These are phyloP conservation scores for Penicillium alfredii DNA, from an alignment of 495 filamentous ascomycete genomes.

Conservation along the genomic window DNA sequence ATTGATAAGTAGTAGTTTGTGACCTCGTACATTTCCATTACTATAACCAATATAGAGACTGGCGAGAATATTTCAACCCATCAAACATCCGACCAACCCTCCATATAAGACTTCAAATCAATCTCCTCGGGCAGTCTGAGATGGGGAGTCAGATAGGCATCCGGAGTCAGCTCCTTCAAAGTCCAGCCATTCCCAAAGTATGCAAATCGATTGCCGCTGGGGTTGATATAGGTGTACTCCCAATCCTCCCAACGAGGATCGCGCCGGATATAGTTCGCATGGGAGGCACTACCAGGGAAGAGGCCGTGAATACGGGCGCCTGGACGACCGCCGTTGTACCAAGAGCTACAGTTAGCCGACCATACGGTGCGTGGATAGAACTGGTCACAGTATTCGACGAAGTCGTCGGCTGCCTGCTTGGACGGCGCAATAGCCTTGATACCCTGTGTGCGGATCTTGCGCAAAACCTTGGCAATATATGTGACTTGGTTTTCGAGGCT, in stretches of 20 bases:
- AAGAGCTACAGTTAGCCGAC: slow-evolving; percentile 56
- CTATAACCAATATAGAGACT: too few relatives aligned
- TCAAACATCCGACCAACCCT: slow-evolving; percentile 49
- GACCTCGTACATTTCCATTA: too few relatives aligned
- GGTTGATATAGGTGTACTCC: slow-evolving; percentile 53
- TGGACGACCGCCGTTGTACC: slow-evolving; percentile 61
- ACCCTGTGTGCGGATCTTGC: slow-evolving; percentile 57
- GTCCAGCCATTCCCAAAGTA: slow-evolving; percentile 56
- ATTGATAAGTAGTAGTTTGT: too few relatives aligned
- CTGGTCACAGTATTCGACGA: slow-evolving; percentile 53
- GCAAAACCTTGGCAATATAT: slow-evolving; percentile 57
- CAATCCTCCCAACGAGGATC: slow-evolving; percentile 69
- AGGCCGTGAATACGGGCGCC: slow-evolving; percentile 53
- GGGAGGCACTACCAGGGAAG: slow-evolving; percentile 60
- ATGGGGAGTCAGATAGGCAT: slow-evolving; percentile 45
- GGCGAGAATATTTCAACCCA: background rate
- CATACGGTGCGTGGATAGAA: slow-evolving; percentile 59
- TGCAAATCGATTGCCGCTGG: slow-evolving; percentile 49
- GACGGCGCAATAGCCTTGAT: slow-evolving; percentile 54
- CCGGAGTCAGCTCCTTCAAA: slow-evolving; percentile 29
- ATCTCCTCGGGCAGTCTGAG: slow-evolving; percentile 38
- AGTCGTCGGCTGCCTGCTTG: slow-evolving; percentile 53
- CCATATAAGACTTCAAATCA: slow-evolving; percentile 43
- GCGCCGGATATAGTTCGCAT: slow-evolving; percentile 48
- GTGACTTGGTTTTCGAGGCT: slow-evolving; percentile 52